Percentiles rank a stretch among this genome's conserved stretches.
These are phyloP conservation scores for Calocybe cyanea DNA, from an alignment of 768 basidiomycete genomes.

Conservation along the genomic window DNA sequence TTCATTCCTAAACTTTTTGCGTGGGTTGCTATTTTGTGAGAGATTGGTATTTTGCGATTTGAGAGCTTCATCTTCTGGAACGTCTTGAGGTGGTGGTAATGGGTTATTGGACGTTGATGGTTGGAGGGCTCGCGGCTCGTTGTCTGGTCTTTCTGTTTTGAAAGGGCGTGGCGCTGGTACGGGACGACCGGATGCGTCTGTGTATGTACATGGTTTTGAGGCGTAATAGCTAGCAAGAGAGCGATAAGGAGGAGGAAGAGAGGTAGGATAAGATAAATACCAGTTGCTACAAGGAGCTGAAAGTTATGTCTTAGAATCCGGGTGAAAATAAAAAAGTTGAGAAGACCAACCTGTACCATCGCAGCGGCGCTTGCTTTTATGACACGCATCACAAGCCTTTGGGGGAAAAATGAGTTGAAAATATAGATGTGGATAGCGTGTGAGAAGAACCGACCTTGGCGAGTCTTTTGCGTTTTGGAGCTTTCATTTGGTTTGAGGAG, in stretches of 20 bases:
- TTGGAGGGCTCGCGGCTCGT: slow-evolving; percentile 14
- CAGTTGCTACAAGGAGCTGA: slow-evolving; percentile 81
- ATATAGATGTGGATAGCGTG: slow-evolving; percentile 2
- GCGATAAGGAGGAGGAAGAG: slow-evolving; percentile 7
- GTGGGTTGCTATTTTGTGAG: slow-evolving; percentile 16
- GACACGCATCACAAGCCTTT: slow-evolving; percentile 77
- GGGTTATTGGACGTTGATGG: slow-evolving; percentile 20
- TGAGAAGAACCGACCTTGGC: slow-evolving; percentile 36
- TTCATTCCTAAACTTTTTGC: slow-evolving; percentile 50
- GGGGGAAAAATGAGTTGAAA: slow-evolving; percentile 12
- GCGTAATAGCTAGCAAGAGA: slow-evolving; percentile 62
- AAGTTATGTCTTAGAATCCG: slow-evolving; percentile 14
- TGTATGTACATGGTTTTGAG: slow-evolving; percentile 77
- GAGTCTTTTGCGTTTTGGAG: slow-evolving; percentile 52
- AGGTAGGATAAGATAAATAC: slow-evolving; percentile 32
- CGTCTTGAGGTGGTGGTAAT: slow-evolving; percentile 22
- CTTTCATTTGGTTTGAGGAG: slow-evolving; percentile 35
- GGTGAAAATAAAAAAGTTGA: slow-evolving; percentile 10
- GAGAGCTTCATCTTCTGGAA: slow-evolving; percentile 38
- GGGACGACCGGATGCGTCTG: slow-evolving; percentile 72
- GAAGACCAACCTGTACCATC: slow-evolving; percentile 66
- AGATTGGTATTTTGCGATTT: slow-evolving; percentile 19
- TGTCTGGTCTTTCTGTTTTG: slow-evolving; percentile 38
- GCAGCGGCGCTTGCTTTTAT: slow-evolving; percentile 81
- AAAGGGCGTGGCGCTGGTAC: slow-evolving; percentile 66